Percentiles rank a stretch among this genome's conserved stretches.
phyloP scores from a whole-genome alignment of 1,139 yeast genomes.

The Magnusiomyces suaveolens region DNA sequence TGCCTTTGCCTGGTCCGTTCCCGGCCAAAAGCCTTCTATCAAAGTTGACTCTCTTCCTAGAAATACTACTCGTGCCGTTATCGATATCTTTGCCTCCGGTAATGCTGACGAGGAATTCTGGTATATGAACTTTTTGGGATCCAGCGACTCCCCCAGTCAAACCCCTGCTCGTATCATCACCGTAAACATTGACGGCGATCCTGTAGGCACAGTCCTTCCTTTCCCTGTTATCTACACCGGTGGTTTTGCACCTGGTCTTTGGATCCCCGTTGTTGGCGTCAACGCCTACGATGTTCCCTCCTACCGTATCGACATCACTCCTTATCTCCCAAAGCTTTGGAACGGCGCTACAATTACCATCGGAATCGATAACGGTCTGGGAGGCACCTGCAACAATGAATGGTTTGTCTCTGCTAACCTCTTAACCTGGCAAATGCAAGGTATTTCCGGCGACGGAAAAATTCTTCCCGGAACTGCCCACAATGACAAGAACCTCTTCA shows the following conservation, averaged over 20 bases:
- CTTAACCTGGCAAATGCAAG: conserved; percentile 46
- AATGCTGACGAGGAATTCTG: conserved; percentile 77
- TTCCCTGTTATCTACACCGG: conserved; percentile 58
- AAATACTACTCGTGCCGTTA: conserved; percentile 49
- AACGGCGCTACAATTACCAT: conserved; percentile 25
- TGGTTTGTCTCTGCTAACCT: conserved; percentile 68
- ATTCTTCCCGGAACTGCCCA: conserved; percentile 8
- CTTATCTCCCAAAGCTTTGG: conserved; percentile 58
- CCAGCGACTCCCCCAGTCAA: conserved; percentile 37
- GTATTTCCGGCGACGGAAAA: conserved; percentile 25
- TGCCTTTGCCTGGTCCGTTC: conserved; percentile 17
- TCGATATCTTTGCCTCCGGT: conserved; percentile 62
- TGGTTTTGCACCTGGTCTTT: conserved; percentile 65
- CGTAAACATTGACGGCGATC: conserved; percentile 26
- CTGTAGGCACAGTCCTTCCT: conserved; percentile 34
- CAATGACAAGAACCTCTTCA: conserved; percentile 9
- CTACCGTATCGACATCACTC: conserved; percentile 56
- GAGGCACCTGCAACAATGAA: conserved; percentile 33
- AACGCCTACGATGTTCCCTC: conserved; percentile 65
- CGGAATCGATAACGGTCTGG: conserved; percentile 49
- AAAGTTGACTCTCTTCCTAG: conserved; percentile 38
- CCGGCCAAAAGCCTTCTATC: conserved; percentile 20
- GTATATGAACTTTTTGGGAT: conserved; percentile 48
- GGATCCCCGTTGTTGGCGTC: conserved; percentile 69
- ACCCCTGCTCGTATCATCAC: conserved; percentile 38